Evolutionary conservation across 1,284 basidiomycete species (phyloP), one percentile per base, ranked within the genome.

Genomic region (Boletus semigastroideus): DNA sequence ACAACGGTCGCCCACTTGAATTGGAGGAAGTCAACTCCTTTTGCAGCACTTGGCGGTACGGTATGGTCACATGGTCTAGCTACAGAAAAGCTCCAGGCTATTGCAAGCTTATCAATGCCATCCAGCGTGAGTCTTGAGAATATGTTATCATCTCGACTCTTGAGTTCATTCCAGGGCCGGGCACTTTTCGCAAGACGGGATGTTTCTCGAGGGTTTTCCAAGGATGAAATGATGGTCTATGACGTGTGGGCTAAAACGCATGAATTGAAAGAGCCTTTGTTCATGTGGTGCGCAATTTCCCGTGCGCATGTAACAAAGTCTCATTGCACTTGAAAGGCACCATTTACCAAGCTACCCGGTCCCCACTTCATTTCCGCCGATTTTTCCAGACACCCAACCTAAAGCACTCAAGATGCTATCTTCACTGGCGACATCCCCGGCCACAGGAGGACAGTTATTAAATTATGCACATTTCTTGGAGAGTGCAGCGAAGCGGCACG

Each of bases 41-140:
- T 89, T 56, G 77, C 75, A n/a, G 73, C 81, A 39, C 73, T 91
- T 13, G 68, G 69, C 45, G 88, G 87, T 9, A 63, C 73, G 4
- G 74, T 84, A 42, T 83, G 81, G 2, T 57, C 78, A 16, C 62
- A 62, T 10, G 48, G 42, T 48, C 65, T 51, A 45, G 61, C 39
- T 54, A 57, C 30, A 48, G 48, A 33, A 42, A 16, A 67, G 69
- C 42, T 65, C 75, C 25, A 52, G 52, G 48, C 64, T 60, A 33
- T 56, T 74, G 33, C 73, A 57, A 78, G 80, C 55, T 76, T 86
- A 52, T 82, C 84, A 3, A 52, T 62, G 64, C 73, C 53, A 31
- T 40, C 51, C 27, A 30, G 48, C 12, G 56, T 61, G 55, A 61
- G 61, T 55, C 12, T 20, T n/a, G 19, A 42, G 28, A 19, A 17